These are phyloP conservation scores for Mucor saturninus DNA, from an alignment of 371 early-diverging fungal genomes.

Conservation along the genomic window DNA sequence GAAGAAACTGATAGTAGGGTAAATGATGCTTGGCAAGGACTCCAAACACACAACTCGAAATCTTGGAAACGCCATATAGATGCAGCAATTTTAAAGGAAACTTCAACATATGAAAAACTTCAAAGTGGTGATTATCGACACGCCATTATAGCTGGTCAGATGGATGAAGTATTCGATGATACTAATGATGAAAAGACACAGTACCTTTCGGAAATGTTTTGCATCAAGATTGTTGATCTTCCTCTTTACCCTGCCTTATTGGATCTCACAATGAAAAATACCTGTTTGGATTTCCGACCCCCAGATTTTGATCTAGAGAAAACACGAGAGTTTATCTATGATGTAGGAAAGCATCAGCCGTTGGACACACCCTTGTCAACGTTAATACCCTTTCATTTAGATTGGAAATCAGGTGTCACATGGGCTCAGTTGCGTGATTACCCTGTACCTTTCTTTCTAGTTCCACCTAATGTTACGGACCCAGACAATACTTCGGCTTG, in stretches of 20 bases:
- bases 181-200: constrained; percentile 13
- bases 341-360: constrained; percentile 64
- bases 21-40: constrained; percentile 59
- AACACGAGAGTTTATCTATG: constrained; percentile 62
- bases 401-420: constrained; percentile 46
- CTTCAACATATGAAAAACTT: constrained; percentile 17
- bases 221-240: constrained; percentile 29
- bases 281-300: constrained; percentile 33
- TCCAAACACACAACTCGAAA: constrained; percentile 63
- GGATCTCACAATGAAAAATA: constrained; percentile 41
- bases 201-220: constrained; percentile 25
- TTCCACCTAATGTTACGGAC: constrained; percentile 42
- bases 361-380: constrained; percentile 58
- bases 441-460: constrained; percentile 55
- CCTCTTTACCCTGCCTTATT: constrained; percentile 51
- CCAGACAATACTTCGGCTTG: constrained; percentile 22
- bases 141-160: constrained; percentile 12
- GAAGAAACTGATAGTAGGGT: constrained; percentile 36
- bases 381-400: constrained; percentile 59
- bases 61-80: constrained; percentile 56
- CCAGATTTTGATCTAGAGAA: constrained; percentile 56
- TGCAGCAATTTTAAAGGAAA: constrained; percentile 33
- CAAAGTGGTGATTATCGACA: constrained; percentile 28
- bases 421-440: constrained; percentile 65
- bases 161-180: constrained; percentile 22